Percentiles rank a stretch among this genome's conserved stretches.
These are phyloP conservation scores for Haberlea rhodopensis DNA, from an alignment of 257 asterid species.

Conservation along the genomic window DNA sequence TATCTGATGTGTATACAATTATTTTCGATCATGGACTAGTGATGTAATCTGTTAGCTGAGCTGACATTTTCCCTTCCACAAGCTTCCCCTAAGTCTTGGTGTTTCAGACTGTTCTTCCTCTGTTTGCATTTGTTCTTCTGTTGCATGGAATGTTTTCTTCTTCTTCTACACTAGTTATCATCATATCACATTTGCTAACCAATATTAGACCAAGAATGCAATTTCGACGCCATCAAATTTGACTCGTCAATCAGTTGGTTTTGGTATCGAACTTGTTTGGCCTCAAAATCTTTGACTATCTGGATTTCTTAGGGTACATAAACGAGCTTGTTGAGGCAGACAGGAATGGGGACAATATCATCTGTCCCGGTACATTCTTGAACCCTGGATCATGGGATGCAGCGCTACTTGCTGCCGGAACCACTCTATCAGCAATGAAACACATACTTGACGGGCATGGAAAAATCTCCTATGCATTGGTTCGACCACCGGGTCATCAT, in stretches of 20 bases:
- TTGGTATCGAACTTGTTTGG: background rate
- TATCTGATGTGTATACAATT: too few species aligned
- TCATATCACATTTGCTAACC: background rate
- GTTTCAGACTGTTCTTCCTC: too few species aligned
- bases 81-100: too few species aligned
- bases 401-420: conserved; percentile 90
- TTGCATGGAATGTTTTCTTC: background rate
- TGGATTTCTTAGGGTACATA: conserved; percentile 55
- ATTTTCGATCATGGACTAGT: too few species aligned
- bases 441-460: conserved; percentile 57
- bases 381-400: conserved; percentile 87
- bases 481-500: conserved; percentile 96
- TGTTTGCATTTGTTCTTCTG: too few species aligned
- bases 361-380: conserved; percentile 73
- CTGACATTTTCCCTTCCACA: too few species aligned
- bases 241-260: background rate
- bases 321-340: conserved; percentile 75
- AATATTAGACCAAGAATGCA: background rate
- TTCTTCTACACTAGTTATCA: background rate
- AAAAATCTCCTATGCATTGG: conserved; percentile 66
- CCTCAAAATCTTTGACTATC: conserved; percentile 9
- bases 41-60: too few species aligned
- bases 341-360: conserved; percentile 39
- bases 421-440: conserved; percentile 78
- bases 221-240: background rate